Evolutionary conservation across 2,329 filamentous ascomycete species (phyloP).

Genomic region (Fusarium continuum): DNA sequence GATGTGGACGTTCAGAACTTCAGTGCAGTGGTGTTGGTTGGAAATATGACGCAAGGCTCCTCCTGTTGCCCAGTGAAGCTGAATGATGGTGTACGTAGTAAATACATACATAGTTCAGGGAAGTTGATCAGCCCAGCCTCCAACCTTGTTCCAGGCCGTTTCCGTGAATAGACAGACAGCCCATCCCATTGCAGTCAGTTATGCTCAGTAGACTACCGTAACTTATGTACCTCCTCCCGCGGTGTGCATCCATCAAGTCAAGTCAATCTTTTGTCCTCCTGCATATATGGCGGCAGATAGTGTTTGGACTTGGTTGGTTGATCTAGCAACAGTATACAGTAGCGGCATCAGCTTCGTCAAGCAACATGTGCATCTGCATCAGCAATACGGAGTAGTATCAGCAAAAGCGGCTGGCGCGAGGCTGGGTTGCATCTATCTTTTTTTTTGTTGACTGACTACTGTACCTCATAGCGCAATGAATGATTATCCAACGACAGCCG

Average conservation of each 20-base stretch:
- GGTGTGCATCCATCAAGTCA: conserved; percentile 22
- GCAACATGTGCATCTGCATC: conserved; percentile 1
- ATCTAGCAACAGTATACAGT: conserved; percentile 6
- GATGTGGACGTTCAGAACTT: conserved; percentile 13
- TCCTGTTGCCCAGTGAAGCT: neutral
- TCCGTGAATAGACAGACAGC: neutral
- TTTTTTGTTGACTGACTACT: neutral
- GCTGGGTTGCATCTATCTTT: conserved; percentile 8
- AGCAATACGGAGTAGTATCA: neutral
- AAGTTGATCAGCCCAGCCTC: neutral
- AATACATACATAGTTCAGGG: no score
- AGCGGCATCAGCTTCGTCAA: neutral
- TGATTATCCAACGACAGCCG: conserved; percentile 23
- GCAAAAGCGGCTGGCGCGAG: conserved; percentile 9
- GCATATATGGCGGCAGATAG: conserved; percentile 21
- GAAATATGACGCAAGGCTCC: neutral
- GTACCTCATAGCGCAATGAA: no score
- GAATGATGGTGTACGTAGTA: no score
- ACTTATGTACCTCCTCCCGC: neutral
- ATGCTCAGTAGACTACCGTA: neutral
- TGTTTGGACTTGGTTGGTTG: conserved; percentile 18
- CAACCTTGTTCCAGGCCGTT: neutral
- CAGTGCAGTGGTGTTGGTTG: conserved; percentile 10
- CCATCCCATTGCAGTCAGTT: conserved; percentile 4
- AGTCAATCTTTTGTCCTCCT: conserved; percentile 18